Percentiles rank a stretch among this genome's conserved stretches.
These are phyloP conservation scores for Casuarina equisetifolia DNA, from an alignment of 306 rosid species.

Conservation along the genomic window DNA sequence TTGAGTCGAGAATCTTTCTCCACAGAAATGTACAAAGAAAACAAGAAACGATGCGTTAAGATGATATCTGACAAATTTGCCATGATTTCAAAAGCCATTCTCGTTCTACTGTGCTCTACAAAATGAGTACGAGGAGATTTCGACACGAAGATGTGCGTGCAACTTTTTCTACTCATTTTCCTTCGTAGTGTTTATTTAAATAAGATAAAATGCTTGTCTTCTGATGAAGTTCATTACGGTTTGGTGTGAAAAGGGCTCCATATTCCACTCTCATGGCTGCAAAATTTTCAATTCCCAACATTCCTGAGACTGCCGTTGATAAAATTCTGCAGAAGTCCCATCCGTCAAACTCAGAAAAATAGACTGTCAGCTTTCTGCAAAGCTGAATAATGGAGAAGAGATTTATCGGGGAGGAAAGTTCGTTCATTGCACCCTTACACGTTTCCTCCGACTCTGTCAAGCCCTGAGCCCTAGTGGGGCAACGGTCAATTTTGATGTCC, in stretches of 20 bases:
- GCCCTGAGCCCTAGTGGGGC: conserved; percentile 36
- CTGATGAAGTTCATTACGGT: too few relatives aligned
- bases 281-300: too few relatives aligned
- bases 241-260: too few relatives aligned
- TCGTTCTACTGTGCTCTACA: too few relatives aligned
- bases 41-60: not conserved
- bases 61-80: too few relatives aligned
- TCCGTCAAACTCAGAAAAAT: not conserved
- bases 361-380: conserved; percentile 12
- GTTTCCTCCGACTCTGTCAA: conserved; percentile 30
- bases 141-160: too few relatives aligned
- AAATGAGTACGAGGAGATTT: too few relatives aligned
- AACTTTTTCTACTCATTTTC: too few relatives aligned
- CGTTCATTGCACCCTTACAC: conserved; percentile 17
- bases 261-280: too few relatives aligned
- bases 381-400: conserved; percentile 43
- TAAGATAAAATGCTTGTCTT: too few relatives aligned
- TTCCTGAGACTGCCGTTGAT: not conserved
- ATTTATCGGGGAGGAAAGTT: not conserved
- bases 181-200: too few relatives aligned
- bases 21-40: not conserved
- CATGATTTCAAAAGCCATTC: too few relatives aligned
- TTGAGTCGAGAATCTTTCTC: not conserved
- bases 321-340: not conserved
- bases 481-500: conserved; percentile 26